Evolutionary conservation across 2,329 filamentous ascomycete species (phyloP).

Genomic region (Trichoderma citrinoviride): DNA sequence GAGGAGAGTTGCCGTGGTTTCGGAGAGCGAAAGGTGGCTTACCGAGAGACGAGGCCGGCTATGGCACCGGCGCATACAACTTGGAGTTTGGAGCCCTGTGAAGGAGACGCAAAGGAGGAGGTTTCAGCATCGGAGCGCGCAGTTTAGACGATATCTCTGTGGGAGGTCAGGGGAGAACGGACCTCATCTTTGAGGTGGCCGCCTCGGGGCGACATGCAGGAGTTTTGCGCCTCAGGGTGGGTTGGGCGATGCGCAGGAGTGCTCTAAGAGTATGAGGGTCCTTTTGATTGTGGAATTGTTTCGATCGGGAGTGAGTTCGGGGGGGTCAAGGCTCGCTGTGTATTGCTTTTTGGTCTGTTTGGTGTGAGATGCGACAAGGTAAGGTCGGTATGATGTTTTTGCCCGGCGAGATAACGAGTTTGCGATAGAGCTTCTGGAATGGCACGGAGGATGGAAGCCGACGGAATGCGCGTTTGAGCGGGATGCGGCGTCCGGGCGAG

Average conservation of each 20-base stretch:
- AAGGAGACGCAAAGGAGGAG: too few relatives aligned
- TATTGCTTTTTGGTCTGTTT: not conserved
- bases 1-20: not conserved
- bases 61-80: slow-evolving; percentile 56
- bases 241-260: not conserved
- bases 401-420: not conserved
- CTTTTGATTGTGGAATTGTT: slow-evolving; percentile 16
- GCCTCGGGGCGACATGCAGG: slow-evolving; percentile 39
- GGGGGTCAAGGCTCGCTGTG: too few relatives aligned
- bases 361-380: not conserved
- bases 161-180: slow-evolving; percentile 24
- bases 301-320: too few relatives aligned
- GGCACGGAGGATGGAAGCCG: slow-evolving; percentile 2
- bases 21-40: slow-evolving; percentile 29
- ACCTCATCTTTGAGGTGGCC: slow-evolving; percentile 59
- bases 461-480: slow-evolving; percentile 15
- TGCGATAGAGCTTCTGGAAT: not conserved
- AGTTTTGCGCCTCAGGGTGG: slow-evolving; percentile 10
- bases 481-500: not conserved
- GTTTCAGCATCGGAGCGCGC: not conserved
- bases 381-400: not conserved
- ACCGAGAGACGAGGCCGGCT: slow-evolving; percentile 87
- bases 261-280: slow-evolving; percentile 17
- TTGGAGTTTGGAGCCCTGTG: slow-evolving; percentile 54
- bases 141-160: not conserved